Percentiles rank a stretch among this genome's conserved stretches.
Evolutionary conservation across 257 asterid genomes (phyloP).

Genomic region (Petunia secreta): DNA sequence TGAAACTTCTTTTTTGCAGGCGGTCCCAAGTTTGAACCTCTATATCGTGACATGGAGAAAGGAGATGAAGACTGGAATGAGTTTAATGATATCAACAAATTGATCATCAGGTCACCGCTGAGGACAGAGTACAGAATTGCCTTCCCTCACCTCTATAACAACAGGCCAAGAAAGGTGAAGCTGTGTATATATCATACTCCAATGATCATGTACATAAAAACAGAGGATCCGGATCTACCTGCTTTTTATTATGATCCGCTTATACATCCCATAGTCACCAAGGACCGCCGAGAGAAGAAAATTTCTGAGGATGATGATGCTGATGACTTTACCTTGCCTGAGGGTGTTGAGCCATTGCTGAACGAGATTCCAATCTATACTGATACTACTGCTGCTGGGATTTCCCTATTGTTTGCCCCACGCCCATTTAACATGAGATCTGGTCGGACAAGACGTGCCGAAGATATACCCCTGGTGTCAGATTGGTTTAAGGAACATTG

Average conservation of each 20-base stretch:
- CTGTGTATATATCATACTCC: conserved; percentile 94
- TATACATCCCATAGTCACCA: conserved; percentile 89
- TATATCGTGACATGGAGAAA: conserved; percentile 99
- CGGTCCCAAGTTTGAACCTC: conserved; percentile 98
- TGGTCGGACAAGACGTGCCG: conserved; percentile 98
- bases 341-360: conserved; percentile 84
- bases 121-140: conserved; percentile 99
- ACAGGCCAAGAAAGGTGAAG: conserved; percentile 93
- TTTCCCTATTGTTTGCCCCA: conserved; percentile 95
- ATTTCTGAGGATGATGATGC: conserved; percentile 78
- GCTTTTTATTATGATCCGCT: conserved; percentile 96
- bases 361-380: conserved; percentile 71
- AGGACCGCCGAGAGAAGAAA: conserved; percentile 79
- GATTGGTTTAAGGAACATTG: conserved; percentile 99
- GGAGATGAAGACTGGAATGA: conserved; percentile 99
- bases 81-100: conserved; percentile 94
- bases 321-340: conserved; percentile 86
- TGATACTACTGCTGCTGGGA: conserved; percentile 97
- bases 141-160: conserved; percentile 93
- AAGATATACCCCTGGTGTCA: conserved; percentile 97
- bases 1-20: conserved; percentile 51
- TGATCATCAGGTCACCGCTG: conserved; percentile 94
- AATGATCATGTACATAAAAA: conserved; percentile 95
- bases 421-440: conserved; percentile 98
- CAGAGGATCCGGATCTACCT: conserved; percentile 99